Conservation (phyloP, 1,284 basidiomycete species). For the Pseudozyma flocculosa region DNA sequence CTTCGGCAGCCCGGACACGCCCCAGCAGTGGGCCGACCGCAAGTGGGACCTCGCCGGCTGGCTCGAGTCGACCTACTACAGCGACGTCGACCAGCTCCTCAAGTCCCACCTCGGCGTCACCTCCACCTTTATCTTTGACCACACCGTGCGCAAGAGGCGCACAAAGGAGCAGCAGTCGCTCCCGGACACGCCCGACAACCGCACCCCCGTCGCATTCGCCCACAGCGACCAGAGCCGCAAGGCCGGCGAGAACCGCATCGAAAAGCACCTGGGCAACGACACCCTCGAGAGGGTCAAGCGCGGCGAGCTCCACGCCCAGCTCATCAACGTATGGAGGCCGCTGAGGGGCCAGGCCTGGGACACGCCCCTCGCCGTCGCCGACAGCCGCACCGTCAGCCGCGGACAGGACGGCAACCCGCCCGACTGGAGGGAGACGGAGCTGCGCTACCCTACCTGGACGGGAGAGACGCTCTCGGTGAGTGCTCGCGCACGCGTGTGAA, state of each 20-base stretch:
- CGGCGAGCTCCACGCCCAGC: constrained; percentile 63
- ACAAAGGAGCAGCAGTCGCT: constrained; percentile 19
- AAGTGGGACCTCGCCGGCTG: constrained; percentile 38
- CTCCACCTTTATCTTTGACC: constrained; percentile 45
- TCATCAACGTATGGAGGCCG: constrained; percentile 74
- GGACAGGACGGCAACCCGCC: constrained; percentile 28
- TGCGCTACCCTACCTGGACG: constrained; percentile 38
- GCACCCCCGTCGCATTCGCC: constrained; percentile 33
- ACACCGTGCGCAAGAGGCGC: constrained; percentile 42
- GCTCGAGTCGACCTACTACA: constrained; percentile 37
- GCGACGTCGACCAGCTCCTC: constrained; percentile 36
- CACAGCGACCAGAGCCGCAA: constrained; percentile 42
- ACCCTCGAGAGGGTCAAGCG: constrained; percentile 29
- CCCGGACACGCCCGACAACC: constrained; percentile 32
- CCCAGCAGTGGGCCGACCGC: constrained; percentile 20
- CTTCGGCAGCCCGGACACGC: constrained; percentile 22
- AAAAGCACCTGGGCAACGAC: constrained; percentile 42
- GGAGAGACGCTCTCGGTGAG: constrained; percentile 38
- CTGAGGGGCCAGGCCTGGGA: constrained; percentile 65
- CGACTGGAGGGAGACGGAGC: constrained; percentile 34
- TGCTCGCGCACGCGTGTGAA: no score
- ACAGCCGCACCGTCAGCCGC: constrained; percentile 64
- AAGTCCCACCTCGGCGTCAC: constrained; percentile 40
- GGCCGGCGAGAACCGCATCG: constrained; percentile 41
- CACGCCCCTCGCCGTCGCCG: constrained; percentile 68